Percentiles rank a stretch among this genome's conserved stretches.
Conservation (phyloP, 139 green algal genomes). For the Gonium pectorale region DNA sequence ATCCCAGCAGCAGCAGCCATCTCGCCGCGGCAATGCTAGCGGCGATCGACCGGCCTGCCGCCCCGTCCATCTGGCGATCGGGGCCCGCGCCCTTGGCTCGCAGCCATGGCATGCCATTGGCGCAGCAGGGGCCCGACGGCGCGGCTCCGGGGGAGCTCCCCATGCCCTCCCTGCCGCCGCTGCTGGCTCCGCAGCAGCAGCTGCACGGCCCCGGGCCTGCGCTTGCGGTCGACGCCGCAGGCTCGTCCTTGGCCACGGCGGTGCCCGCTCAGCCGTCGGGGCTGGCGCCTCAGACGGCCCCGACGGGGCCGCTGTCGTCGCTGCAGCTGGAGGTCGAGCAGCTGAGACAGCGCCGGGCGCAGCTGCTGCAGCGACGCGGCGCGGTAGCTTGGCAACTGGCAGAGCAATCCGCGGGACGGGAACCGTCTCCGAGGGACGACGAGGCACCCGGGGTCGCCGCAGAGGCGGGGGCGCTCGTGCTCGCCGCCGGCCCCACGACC, state of each 20-base stretch:
- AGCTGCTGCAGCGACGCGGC: neutral
- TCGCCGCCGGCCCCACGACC: neutral
- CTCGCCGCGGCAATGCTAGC: constrained; percentile 14
- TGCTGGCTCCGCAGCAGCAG: neutral
- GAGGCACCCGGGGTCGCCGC: neutral
- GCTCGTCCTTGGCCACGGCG: too few species aligned
- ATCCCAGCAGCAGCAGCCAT: neutral
- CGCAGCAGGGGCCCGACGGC: neutral
- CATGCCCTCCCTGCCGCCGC: neutral
- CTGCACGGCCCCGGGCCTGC: neutral
- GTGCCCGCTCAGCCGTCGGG: neutral
- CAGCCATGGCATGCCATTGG: neutral
- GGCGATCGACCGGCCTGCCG: neutral
- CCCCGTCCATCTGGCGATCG: neutral
- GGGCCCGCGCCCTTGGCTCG: neutral
- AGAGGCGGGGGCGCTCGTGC: neutral
- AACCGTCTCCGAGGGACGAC: neutral
- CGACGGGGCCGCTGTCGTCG: neutral
- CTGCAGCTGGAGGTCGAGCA: constrained; percentile 18
- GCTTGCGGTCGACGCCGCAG: neutral
- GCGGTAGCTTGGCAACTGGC: neutral
- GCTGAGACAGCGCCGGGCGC: neutral
- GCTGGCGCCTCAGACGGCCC: neutral
- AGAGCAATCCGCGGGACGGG: neutral
- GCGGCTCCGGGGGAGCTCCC: neutral